Evolutionary conservation across 2,329 filamentous ascomycete genomes (phyloP).

Genomic region (Pseudopyricularia javanii): DNA sequence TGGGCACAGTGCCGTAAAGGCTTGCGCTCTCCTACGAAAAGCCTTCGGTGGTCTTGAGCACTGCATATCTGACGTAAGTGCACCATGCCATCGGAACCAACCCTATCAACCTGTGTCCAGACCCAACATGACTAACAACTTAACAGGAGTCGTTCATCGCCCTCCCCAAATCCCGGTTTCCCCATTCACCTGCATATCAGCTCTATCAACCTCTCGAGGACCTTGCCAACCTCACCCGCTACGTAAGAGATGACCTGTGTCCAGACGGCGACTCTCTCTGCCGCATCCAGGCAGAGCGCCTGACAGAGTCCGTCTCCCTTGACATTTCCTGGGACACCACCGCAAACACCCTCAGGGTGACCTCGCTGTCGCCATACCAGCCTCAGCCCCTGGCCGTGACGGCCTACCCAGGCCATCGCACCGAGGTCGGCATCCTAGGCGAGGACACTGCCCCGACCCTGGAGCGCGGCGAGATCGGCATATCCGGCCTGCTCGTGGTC

Average conservation of each 20-base stretch:
- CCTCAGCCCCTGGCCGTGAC: conserved; percentile 26
- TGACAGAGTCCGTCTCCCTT: conserved; percentile 46
- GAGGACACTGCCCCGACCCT: conserved; percentile 44
- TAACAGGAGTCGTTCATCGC: conserved; percentile 47
- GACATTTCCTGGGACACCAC: conserved; percentile 68
- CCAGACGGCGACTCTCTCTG: conserved; percentile 32
- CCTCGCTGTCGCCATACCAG: conserved; percentile 47
- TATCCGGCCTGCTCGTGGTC: conserved; percentile 68
- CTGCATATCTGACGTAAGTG: conserved; percentile 36
- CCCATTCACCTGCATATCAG: conserved; percentile 51
- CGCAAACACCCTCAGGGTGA: conserved; percentile 52
- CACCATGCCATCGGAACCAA: background rate
- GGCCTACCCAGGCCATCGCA: conserved; percentile 34
- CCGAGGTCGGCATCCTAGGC: conserved; percentile 73
- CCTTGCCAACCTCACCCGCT: conserved; percentile 40
- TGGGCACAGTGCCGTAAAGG: conserved; percentile 20
- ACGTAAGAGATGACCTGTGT: conserved; percentile 42
- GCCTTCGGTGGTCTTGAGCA: conserved; percentile 40
- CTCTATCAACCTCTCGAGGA: conserved; percentile 56
- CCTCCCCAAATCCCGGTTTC: conserved; percentile 41
- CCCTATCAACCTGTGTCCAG: background rate
- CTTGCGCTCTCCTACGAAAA: conserved; percentile 43
- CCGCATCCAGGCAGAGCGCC: conserved; percentile 26
- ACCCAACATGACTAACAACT: background rate
- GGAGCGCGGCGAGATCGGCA: conserved; percentile 61